Evolutionary conservation across 805 yeast species (phyloP), one percentile per base, ranked within the genome.

Genomic region (Kurtzmaniella fragi): DNA sequence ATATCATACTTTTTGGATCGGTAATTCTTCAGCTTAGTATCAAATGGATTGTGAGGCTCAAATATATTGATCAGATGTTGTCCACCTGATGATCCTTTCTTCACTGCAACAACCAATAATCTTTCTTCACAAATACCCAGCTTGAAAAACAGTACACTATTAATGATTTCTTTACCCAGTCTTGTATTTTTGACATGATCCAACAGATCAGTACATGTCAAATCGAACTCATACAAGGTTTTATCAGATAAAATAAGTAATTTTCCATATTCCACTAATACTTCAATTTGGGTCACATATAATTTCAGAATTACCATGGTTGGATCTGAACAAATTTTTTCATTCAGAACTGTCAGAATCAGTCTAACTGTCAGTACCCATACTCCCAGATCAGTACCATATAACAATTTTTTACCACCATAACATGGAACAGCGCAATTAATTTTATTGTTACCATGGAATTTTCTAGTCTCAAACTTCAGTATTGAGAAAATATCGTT

Each of bases 351-450:
- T 38, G 79, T 64, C 28, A 76, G 69, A 41, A 73, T 76, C 6
- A 78, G 75, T 32, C 75, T 59, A n/a, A 72, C 75, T 52, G 88
- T 88, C 33, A 93, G 79, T 34, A 88, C 77, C 70, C 84, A 93
- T 2, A 93, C 80, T 4, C 99, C 98, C 1, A 83, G 74, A 55
- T 88, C 95, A 0, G 98, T 89, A 32, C 98, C 98, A 54, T 86
- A 90, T 28, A 93, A 59, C 47, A 90, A 64, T 56, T 90, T 86
- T 47, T 95, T 77, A 15, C 98, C 98, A 38, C 96, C 96, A 55
- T 93, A 95, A 59, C 86, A 84, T 27, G 96, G 95, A 30, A 85
- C 89, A 23, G 89, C 91, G 67, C 97, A 89, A 55, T 87, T 89
- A 50, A 91, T 85, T 44, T 84, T 77, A 54, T 90, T 69, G 71